Conservation (phyloP, 805 yeast species). For the Candida krabiensis region DNA sequence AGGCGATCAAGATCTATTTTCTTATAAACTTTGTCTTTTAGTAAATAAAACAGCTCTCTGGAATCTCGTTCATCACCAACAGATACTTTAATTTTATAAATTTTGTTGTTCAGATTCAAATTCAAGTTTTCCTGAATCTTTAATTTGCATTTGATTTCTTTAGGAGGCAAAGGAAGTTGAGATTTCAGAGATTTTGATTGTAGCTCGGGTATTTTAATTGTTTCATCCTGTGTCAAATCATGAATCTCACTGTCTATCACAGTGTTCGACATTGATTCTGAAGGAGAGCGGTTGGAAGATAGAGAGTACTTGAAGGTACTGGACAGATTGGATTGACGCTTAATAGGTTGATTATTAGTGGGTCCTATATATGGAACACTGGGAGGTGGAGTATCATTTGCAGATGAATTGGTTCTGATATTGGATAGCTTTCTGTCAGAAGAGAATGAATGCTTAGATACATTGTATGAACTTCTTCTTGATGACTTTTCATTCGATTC, state of each 20-base stretch:
- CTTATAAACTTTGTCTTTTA: constrained; percentile 17
- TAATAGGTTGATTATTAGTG: constrained; percentile 4
- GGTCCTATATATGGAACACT: constrained; percentile 24
- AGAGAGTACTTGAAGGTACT: constrained; percentile 8
- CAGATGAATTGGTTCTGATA: constrained; percentile 16
- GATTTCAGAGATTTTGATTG: constrained; percentile 1
- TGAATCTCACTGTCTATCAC: constrained; percentile 8
- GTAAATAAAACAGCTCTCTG: constrained; percentile 8
- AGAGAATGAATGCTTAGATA: constrained; percentile 5
- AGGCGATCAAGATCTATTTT: constrained; percentile 25
- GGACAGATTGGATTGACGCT: constrained; percentile 8
- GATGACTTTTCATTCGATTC: constrained; percentile 25
- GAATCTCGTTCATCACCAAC: constrained; percentile 6
- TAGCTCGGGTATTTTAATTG: constrained; percentile 1
- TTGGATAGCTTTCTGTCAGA: constrained; percentile 12
- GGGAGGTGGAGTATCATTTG: constrained; percentile 17
- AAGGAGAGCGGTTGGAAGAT: constrained; percentile 6
- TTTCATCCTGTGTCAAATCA: not conserved
- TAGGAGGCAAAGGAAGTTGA: not conserved
- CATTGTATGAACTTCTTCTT: constrained; percentile 20
- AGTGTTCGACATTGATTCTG: constrained; percentile 12
- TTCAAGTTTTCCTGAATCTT: constrained; percentile 21
- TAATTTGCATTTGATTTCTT: constrained; percentile 16
- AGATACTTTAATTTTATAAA: constrained; percentile 25
- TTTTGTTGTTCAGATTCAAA: constrained; percentile 22